Percentiles rank a stretch among this genome's conserved stretches.
Evolutionary conservation across 768 basidiomycete species (phyloP).

Genomic region (Pholiota microspora): DNA sequence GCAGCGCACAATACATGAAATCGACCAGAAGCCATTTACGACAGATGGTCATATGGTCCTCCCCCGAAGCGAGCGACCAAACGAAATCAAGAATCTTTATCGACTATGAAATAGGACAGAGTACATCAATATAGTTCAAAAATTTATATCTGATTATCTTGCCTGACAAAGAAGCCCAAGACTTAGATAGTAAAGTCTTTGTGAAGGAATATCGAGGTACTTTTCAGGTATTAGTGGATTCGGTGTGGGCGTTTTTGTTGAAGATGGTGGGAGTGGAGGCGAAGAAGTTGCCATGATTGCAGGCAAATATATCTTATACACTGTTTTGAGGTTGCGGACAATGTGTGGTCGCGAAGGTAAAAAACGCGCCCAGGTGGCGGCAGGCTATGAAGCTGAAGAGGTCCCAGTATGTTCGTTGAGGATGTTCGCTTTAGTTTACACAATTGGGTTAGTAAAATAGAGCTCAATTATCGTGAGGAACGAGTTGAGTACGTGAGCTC

Average conservation of each 20-base stretch:
- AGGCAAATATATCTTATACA: background rate
- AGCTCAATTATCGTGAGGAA: too few species aligned
- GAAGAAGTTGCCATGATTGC: slow-evolving; percentile 15
- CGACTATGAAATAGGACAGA: slow-evolving; percentile 43
- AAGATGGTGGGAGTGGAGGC: background rate
- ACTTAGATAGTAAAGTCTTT: slow-evolving; percentile 76
- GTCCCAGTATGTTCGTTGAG: too few species aligned
- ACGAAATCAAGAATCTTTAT: slow-evolving; percentile 75
- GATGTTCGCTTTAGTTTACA: too few species aligned
- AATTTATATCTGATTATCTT: slow-evolving; percentile 17
- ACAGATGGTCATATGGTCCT: slow-evolving; percentile 42
- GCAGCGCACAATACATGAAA: slow-evolving; percentile 52
- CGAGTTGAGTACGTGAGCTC: too few species aligned
- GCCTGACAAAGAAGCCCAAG: slow-evolving; percentile 79
- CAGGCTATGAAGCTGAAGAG: background rate
- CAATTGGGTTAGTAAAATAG: too few species aligned
- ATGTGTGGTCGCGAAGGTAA: background rate
- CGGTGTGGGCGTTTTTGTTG: slow-evolving; percentile 13
- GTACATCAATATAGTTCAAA: background rate
- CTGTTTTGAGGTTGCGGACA: background rate
- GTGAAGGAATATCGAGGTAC: slow-evolving; percentile 73
- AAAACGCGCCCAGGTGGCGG: background rate
- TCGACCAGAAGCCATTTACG: slow-evolving; percentile 77
- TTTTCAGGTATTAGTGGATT: slow-evolving; percentile 68
- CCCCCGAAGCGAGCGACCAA: slow-evolving; percentile 47